Evolutionary conservation across 805 yeast species (phyloP).

Genomic region (Debaryomyces hansenii): DNA sequence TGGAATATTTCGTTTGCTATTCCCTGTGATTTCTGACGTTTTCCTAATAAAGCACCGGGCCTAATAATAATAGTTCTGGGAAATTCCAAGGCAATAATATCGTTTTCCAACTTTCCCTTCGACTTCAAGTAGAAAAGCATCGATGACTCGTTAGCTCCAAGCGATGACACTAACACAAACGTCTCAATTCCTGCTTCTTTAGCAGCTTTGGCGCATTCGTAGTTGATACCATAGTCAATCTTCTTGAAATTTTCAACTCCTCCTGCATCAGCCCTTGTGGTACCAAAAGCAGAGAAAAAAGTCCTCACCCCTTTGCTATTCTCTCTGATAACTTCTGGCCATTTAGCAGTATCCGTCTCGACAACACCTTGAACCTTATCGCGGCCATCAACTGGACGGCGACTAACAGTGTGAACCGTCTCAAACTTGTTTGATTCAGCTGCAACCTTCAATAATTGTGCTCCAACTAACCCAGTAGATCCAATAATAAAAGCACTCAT

Average conservation of each 20-base stretch:
- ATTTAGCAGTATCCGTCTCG: constrained; percentile 47
- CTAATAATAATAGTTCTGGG: constrained; percentile 71
- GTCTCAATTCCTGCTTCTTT: constrained; percentile 67
- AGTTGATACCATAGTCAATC: constrained; percentile 75
- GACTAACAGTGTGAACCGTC: constrained; percentile 49
- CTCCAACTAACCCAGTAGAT: constrained; percentile 79
- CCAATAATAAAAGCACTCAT: constrained; percentile 47
- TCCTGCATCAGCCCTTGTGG: constrained; percentile 74
- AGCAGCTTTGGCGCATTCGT: constrained; percentile 70
- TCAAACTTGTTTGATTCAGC: constrained; percentile 32
- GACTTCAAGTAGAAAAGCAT: constrained; percentile 59
- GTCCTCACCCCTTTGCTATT: constrained; percentile 35
- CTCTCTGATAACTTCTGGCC: constrained; percentile 45
- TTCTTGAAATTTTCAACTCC: constrained; percentile 64
- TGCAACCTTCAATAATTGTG: constrained; percentile 50
- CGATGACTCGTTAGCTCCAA: constrained; percentile 62
- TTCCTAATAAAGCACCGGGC: constrained; percentile 76
- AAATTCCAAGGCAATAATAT: constrained; percentile 59
- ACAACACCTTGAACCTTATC: constrained; percentile 39
- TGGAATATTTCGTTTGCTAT: constrained; percentile 32
- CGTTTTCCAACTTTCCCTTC: constrained; percentile 79
- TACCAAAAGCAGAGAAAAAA: constrained; percentile 70
- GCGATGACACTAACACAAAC: constrained; percentile 64
- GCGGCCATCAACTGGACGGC: constrained; percentile 42
- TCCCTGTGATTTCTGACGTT: constrained; percentile 47